Percentiles rank a stretch among this genome's conserved stretches.
Evolutionary conservation across 768 basidiomycete species (phyloP).

Genomic region (Termitomyces sp.): DNA sequence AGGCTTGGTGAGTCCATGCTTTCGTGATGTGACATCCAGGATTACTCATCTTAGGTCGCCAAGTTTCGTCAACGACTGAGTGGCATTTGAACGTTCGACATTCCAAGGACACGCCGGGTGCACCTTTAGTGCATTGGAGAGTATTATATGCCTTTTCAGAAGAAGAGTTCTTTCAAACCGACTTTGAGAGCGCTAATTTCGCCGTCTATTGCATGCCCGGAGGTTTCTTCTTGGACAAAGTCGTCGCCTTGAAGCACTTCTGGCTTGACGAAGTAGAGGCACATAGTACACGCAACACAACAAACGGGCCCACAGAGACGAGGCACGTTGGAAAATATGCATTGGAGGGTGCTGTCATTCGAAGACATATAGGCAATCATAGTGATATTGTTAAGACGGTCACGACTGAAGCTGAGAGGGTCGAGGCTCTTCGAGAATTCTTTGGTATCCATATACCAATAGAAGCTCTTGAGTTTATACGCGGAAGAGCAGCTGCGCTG

Average conservation of each 20-base stretch:
- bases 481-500: constrained; percentile 35
- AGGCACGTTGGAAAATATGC: constrained; percentile 1
- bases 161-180: constrained; percentile 5
- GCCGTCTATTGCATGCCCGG: background rate
- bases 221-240: constrained; percentile 4
- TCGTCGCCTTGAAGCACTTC: constrained; percentile 8
- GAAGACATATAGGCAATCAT: constrained; percentile 5
- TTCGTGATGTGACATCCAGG: background rate
- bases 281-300: background rate
- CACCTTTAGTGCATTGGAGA: background rate
- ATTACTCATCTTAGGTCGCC: background rate
- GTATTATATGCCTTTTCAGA: constrained; percentile 8
- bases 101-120: constrained; percentile 1
- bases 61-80: constrained; percentile 1
- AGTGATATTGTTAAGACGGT: constrained; percentile 4
- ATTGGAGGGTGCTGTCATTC: constrained; percentile 8
- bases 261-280: constrained; percentile 1
- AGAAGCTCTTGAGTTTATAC: constrained; percentile 4
- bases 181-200: constrained; percentile 8
- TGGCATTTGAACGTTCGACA: constrained; percentile 9
- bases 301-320: background rate
- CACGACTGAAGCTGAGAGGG: constrained; percentile 3
- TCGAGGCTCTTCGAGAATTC: constrained; percentile 5
- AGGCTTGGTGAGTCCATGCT: background rate
- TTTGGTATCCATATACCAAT: constrained; percentile 6